A percentile compares a stretch with the other conserved stretches of the same genome.
Conservation (phyloP, 176 grass and related monocot genomes). For the Pontederia paniculata region DNA sequence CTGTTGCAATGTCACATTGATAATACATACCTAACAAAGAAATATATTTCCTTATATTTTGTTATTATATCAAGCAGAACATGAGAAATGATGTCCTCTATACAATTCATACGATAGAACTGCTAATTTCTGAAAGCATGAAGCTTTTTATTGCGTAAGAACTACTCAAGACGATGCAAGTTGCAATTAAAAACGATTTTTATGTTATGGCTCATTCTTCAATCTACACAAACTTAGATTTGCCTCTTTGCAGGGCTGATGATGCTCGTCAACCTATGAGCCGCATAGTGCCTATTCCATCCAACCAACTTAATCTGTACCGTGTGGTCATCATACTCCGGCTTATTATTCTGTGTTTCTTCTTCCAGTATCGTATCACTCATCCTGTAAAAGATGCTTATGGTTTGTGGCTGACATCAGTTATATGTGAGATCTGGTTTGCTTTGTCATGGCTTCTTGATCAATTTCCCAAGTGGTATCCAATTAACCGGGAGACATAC, state of each 20-base stretch:
- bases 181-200: not conserved
- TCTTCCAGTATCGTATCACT: constrained; percentile 88
- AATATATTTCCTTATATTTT: no score
- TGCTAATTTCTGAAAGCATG: no score
- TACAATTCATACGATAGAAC: no score
- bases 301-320: constrained; percentile 72
- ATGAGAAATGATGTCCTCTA: no score
- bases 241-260: constrained; percentile 64
- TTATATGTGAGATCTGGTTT: constrained; percentile 95
- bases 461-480: constrained; percentile 84
- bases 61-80: no score
- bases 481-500: constrained; percentile 88
- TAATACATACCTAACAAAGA: no score
- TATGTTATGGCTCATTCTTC: not conserved
- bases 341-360: constrained; percentile 74
- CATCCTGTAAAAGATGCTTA: constrained; percentile 77
- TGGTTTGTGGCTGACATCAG: constrained; percentile 79
- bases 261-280: constrained; percentile 86
- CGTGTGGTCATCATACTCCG: constrained; percentile 70
- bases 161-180: not conserved
- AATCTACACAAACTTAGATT: not conserved
- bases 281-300: constrained; percentile 63
- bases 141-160: no score
- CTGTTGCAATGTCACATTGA: no score
- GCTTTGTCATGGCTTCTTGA: constrained; percentile 90